Evolutionary conservation across 495 filamentous ascomycete species (phyloP), one percentile per base, ranked within the genome.

Genomic region (Pyrenula aspistea): DNA sequence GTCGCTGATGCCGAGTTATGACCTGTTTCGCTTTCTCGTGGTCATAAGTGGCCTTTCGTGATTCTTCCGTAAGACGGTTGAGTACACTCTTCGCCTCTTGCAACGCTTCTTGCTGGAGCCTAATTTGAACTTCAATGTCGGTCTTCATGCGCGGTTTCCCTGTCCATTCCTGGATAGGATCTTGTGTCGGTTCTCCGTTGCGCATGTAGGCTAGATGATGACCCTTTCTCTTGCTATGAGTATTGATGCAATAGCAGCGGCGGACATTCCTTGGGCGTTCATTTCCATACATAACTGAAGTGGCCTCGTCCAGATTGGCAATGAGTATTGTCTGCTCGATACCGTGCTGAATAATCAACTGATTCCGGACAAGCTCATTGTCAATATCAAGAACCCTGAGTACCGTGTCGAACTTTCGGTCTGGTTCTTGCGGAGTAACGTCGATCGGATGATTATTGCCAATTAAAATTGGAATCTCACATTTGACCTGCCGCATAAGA

Each of bases 251-350:
- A 56, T 86, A 82, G 59, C 86, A 91, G 54, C 79, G 78, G 57
- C 77, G 82, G 23, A 94, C 91, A 60, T 95, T 90, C 12, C 68
- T 74, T 2, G 85, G 81, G 24, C 71, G 73, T 36, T 71, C 63
- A 8, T 78, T 78, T 50, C 79, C 76, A 61, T 85, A 86, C 76
- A 96, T 87, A 25, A 86, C 77, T 1, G 78, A 67, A 21, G 84
- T 72, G 1, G 85, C 94, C 55, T 87, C 76, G 11, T 73, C 63
- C 19, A 87, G 72, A 49, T 82, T 69, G 49, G 83, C 77, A 51
- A 96, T 83, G 1, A 99, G 68, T 10, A 95, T 76, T 11, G 84
- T 83, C 63, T 97, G 91, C 56, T 99, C 93, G 51, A 95, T 87
- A 8, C 73, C 68, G 62, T 91, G 77, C 55, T 82, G 83, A 65